Evolutionary conservation across 2,329 filamentous ascomycete genomes (phyloP), one percentile per base, ranked within the genome.

Genomic region (Ceratocystiopsis minuta): DNA sequence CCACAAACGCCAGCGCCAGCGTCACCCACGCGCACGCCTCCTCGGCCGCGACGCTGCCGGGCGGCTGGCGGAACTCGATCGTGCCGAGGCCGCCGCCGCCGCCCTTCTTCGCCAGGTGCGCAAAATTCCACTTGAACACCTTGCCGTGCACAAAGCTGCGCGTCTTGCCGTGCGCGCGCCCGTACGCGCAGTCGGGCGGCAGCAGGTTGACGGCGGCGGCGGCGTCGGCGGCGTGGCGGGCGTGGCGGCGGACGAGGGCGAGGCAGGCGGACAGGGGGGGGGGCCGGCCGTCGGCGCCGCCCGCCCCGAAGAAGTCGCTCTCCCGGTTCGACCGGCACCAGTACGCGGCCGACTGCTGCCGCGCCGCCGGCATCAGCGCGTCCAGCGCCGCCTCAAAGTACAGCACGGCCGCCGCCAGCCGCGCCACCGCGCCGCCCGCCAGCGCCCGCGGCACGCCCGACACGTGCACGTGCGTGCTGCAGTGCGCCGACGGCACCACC

Each of bases 101-200:
- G n/a, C n/a, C n/a, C 16, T 14, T 17, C 11, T 12, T 17, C 17
- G 12, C 11, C 11, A 43, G 38, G 2, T 54, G 52, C 0, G 54
- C 50, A 40, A 61, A 56, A 39, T 61, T 55, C 60, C 60, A 62
- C 52, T 61, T 62, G 49, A 58, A 62, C 28, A 59, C 55, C 42
- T 60, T 60, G 13, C 59, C 59, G 36, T 57, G 53, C 17, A 62
- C 49, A 44, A 60, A 61, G 41, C 59, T 54, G 34, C 50, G 45
- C 37, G 51, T 53, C 43, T 50, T 51, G 12, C 56, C 54, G 16
- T 55, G 51, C 7, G 54, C 51, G 1, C 48, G 48, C 17, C 57
- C 59, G 38, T 55, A 56, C 2, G 53, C 51, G 16, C 53, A 57
- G 1, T 44, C 41, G 11, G 53, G 51, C 0, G 57, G 51, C 39